Evolutionary conservation across 2,329 filamentous ascomycete genomes (phyloP).

Genomic region (Colletotrichum limetticola): DNA sequence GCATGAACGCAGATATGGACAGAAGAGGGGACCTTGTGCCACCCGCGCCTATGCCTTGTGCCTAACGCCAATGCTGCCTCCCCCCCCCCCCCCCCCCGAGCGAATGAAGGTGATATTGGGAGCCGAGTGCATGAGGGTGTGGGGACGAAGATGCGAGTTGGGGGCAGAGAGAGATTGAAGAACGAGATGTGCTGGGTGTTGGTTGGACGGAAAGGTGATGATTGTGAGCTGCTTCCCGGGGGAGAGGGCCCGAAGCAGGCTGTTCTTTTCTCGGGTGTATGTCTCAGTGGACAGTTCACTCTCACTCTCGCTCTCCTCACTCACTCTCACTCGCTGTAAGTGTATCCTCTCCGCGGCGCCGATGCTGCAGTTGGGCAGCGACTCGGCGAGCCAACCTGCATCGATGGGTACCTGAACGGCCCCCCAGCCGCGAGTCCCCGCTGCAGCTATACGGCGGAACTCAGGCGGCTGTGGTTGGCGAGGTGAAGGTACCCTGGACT

Average conservation of each 20-base stretch:
- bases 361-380: background rate
- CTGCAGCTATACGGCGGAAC: slow-evolving; percentile 9
- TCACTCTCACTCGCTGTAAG: background rate
- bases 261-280: slow-evolving; percentile 4
- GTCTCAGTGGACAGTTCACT: slow-evolving; percentile 16
- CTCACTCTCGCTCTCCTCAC: background rate
- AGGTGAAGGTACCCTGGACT: background rate
- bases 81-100: background rate
- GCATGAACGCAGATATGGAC: background rate
- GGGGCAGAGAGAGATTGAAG: slow-evolving; percentile 7
- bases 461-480: background rate
- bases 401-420: slow-evolving; percentile 10
- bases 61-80: slow-evolving; percentile 13
- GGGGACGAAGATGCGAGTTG: slow-evolving; percentile 3
- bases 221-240: background rate
- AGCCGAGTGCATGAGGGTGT: slow-evolving; percentile 19
- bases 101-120: slow-evolving; percentile 21
- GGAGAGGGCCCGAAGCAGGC: background rate
- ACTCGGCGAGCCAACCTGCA: slow-evolving; percentile 4
- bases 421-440: background rate
- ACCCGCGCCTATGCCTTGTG: background rate
- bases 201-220: slow-evolving; percentile 10
- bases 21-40: background rate
- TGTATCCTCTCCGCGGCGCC: no score
- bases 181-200: slow-evolving; percentile 13